Evolutionary conservation across 1,284 basidiomycete genomes (phyloP).

Genomic region (Apiotrichum siamense): DNA sequence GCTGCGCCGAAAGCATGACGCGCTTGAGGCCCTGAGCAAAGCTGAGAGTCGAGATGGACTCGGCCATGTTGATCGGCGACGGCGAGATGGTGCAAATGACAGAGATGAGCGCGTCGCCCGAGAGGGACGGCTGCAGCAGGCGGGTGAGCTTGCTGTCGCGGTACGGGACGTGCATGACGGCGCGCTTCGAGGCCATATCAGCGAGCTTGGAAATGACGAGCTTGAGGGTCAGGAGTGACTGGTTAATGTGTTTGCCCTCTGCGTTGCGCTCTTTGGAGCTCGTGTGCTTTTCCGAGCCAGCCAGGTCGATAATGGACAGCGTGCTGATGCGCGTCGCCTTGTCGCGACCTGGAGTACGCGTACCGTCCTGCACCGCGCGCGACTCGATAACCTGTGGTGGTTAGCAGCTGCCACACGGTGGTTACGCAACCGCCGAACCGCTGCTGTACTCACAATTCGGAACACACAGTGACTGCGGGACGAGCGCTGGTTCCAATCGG

Average conservation of each 20-base stretch:
- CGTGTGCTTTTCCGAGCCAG: conserved; percentile 91
- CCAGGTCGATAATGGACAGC: conserved; percentile 65
- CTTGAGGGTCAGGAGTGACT: conserved; percentile 69
- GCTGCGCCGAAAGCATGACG: conserved; percentile 71
- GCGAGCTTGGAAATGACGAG: conserved; percentile 82
- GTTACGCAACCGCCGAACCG: not conserved
- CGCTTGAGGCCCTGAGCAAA: conserved; percentile 61
- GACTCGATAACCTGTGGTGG: conserved; percentile 20
- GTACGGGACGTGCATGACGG: conserved; percentile 85
- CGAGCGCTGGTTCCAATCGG: conserved; percentile 95
- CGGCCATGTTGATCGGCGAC: conserved; percentile 60
- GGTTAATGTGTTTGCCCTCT: conserved; percentile 79
- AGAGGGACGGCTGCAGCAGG: conserved; percentile 87
- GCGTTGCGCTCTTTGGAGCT: conserved; percentile 84
- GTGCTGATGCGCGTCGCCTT: conserved; percentile 59
- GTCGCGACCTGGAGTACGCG: conserved; percentile 15
- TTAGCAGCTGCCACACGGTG: not conserved
- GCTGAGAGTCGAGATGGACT: conserved; percentile 73
- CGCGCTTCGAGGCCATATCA: conserved; percentile 73
- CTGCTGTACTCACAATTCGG: conserved; percentile 58
- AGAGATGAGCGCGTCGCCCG: conserved; percentile 89
- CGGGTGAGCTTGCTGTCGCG: conserved; percentile 91
- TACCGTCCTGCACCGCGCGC: conserved; percentile 8
- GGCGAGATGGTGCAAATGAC: conserved; percentile 95
- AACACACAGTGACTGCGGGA: conserved; percentile 91